Percentiles rank a stretch among this genome's conserved stretches.
phyloP scores from a whole-genome alignment of 2,329 filamentous ascomycete species.

The Colletotrichum filicis region DNA sequence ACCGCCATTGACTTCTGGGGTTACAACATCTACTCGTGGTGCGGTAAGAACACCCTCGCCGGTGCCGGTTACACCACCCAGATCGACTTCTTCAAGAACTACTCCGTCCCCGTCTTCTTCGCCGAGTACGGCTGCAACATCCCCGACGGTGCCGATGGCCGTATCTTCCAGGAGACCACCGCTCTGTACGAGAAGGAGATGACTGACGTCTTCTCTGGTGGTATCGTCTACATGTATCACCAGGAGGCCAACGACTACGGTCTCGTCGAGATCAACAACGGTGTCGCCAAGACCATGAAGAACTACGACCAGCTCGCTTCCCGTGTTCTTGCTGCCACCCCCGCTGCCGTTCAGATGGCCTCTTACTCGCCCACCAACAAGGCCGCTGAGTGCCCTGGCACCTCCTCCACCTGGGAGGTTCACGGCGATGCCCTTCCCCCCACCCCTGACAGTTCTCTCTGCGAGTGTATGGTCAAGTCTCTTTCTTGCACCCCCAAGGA shows the following conservation, averaged over 20 bases:
- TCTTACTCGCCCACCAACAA: slow-evolving; percentile 82
- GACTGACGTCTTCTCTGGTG: slow-evolving; percentile 89
- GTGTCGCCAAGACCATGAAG: slow-evolving; percentile 71
- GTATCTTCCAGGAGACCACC: slow-evolving; percentile 86
- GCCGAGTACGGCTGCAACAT: slow-evolving; percentile 98
- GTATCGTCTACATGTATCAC: slow-evolving; percentile 99
- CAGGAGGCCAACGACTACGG: slow-evolving; percentile 91
- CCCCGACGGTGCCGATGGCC: slow-evolving; percentile 67
- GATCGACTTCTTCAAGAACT: slow-evolving; percentile 87
- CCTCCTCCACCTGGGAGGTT: slow-evolving; percentile 75
- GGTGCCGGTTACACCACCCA: slow-evolving; percentile 84
- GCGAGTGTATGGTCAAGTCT: slow-evolving; percentile 84
- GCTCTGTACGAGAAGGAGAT: slow-evolving; percentile 85
- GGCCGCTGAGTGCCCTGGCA: slow-evolving; percentile 76
- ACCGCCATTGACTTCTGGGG: slow-evolving; percentile 95
- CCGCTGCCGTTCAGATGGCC: slow-evolving; percentile 72
- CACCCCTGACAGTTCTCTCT: slow-evolving; percentile 80
- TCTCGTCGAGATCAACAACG: slow-evolving; percentile 70
- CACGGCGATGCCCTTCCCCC: slow-evolving; percentile 78
- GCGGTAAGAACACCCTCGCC: slow-evolving; percentile 82
- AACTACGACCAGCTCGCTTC: slow-evolving; percentile 81
- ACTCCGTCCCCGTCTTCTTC: slow-evolving; percentile 96
- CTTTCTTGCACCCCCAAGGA: slow-evolving; percentile 76
- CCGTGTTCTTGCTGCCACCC: slow-evolving; percentile 75
- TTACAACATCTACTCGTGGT: slow-evolving; percentile 99